These are phyloP conservation scores for Ascochyta pisi DNA, from an alignment of 2,329 filamentous ascomycete genomes.

Conservation along the genomic window DNA sequence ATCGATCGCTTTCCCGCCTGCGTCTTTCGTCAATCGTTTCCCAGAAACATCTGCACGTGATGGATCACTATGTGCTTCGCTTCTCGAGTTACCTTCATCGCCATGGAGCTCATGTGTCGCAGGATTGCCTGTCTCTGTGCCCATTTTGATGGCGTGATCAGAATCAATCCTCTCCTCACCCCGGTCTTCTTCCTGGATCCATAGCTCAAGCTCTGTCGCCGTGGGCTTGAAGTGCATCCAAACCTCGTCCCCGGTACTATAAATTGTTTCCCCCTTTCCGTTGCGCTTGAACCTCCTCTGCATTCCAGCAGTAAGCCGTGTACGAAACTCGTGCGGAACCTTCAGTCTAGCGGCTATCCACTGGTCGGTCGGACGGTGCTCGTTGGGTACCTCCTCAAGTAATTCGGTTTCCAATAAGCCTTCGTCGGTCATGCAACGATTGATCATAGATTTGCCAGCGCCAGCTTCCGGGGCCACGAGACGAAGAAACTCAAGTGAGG, in stretches of 20 bases:
- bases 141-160: conserved; percentile 17
- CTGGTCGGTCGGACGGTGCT: conserved; percentile 64
- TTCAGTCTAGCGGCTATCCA: conserved; percentile 65
- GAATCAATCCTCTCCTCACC: conserved; percentile 31
- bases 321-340: conserved; percentile 65
- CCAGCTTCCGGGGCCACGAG: conserved; percentile 53
- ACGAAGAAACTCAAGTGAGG: conserved; percentile 67
- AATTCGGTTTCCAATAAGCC: conserved; percentile 56
- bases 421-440: conserved; percentile 61
- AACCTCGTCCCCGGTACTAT: conserved; percentile 57
- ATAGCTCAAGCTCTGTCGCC: conserved; percentile 34
- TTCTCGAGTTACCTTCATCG: background rate
- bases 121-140: conserved; percentile 2
- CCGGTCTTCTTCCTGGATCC: conserved; percentile 29
- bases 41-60: background rate
- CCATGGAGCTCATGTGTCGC: background rate
- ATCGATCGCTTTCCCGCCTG: background rate
- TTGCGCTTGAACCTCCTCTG: conserved; percentile 47
- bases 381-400: conserved; percentile 57
- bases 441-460: conserved; percentile 54
- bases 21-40: background rate
- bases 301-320: conserved; percentile 56
- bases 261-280: conserved; percentile 41
- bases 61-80: background rate
- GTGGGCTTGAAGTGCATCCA: conserved; percentile 59